Base-by-base conservation (phyloP, 2,329 filamentous ascomycete genomes). In the Incumbomyces delicatus region DNA sequence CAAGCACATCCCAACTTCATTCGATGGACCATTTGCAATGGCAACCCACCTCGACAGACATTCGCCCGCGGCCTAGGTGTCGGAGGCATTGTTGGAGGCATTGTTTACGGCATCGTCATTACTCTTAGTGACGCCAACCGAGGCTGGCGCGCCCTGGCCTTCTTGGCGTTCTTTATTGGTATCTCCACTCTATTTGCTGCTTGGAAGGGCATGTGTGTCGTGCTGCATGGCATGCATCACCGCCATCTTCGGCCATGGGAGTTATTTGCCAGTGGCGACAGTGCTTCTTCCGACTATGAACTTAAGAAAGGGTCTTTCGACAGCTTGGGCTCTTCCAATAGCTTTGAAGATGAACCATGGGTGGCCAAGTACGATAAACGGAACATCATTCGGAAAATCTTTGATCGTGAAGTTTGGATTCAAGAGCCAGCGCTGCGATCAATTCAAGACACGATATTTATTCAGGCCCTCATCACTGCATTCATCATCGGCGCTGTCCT, bases 1-100 rank as follows among this genome's bases (percentile, higher is more conserved):
- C 84, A 89, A 61, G 78, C 83, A 1, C 85, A 90, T 58, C 85
- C 85, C 54, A 89, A 90, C 67, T 90, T 90, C 70, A 80, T 90
- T 57, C 79, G 85, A 48, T 90, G 85, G 84, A 80, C 78, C 39
- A 86, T 89, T 62, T 83, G 81, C 71, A 92, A 92, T 62, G 84
- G 84, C 57, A 92, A 89, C 61, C 76, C 76, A 18, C 73, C 82
- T 18, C 82, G 85, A 33, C 78, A 87, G 44, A 66, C 76, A 49
- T 87, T 87, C 58, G 84, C 84, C 3, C 77, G 78, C 18, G 71
- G 70, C 5, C 72, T 88, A 1, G 84, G 85, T n/a, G 64, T 77
- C 14, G 69, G 66, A 6, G 66, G 74, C 32, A 80, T 87, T 46
- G 41, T 79, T 13, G 63, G 68, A 16, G 79, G 81, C 27, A 63